A percentile compares a stretch with the other conserved stretches of the same genome.
These are phyloP conservation scores for Aureobasidium melanogenum DNA, from an alignment of 2,329 filamentous ascomycete species.

Conservation along the genomic window DNA sequence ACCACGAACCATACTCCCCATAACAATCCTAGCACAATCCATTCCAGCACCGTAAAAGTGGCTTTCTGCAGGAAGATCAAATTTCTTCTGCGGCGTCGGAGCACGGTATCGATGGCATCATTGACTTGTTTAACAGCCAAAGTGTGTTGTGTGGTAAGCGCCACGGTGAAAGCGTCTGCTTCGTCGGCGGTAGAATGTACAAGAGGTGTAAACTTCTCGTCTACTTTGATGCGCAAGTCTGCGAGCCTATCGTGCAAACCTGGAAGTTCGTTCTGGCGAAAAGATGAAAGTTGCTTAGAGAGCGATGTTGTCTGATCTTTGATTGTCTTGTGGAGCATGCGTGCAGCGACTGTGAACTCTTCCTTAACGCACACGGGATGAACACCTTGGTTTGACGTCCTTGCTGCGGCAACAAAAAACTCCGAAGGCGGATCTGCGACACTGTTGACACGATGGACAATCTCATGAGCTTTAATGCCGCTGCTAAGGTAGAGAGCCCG, in stretches of 20 bases:
- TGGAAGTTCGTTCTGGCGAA: slow-evolving; percentile 34
- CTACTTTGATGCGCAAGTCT: slow-evolving; percentile 38
- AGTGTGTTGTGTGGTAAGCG: slow-evolving; percentile 67
- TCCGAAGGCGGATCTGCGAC: slow-evolving; percentile 16
- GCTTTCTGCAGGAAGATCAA: slow-evolving; percentile 66
- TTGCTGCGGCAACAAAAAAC: slow-evolving; percentile 30
- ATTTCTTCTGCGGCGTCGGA: slow-evolving; percentile 64
- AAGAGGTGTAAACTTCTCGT: slow-evolving; percentile 45
- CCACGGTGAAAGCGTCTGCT: slow-evolving; percentile 67
- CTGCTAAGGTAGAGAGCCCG: slow-evolving; percentile 69
- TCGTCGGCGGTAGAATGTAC: slow-evolving; percentile 65
- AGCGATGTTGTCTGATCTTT: slow-evolving; percentile 22
- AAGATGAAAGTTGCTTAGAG: slow-evolving; percentile 14
- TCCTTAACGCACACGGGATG: slow-evolving; percentile 41
- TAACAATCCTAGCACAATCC: slow-evolving; percentile 78
- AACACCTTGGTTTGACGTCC: slow-evolving; percentile 30
- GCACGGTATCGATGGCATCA: slow-evolving; percentile 60
- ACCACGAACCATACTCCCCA: slow-evolving; percentile 93
- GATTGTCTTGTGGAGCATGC: slow-evolving; percentile 40
- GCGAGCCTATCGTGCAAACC: slow-evolving; percentile 42
- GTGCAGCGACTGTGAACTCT: slow-evolving; percentile 46
- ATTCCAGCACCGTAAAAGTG: slow-evolving; percentile 78
- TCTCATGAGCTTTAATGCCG: slow-evolving; percentile 82
- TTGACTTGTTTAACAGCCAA: slow-evolving; percentile 72
- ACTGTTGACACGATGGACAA: slow-evolving; percentile 56